Base-by-base conservation (phyloP, 495 filamentous ascomycete species). In the Parachaetomium inaequale region DNA sequence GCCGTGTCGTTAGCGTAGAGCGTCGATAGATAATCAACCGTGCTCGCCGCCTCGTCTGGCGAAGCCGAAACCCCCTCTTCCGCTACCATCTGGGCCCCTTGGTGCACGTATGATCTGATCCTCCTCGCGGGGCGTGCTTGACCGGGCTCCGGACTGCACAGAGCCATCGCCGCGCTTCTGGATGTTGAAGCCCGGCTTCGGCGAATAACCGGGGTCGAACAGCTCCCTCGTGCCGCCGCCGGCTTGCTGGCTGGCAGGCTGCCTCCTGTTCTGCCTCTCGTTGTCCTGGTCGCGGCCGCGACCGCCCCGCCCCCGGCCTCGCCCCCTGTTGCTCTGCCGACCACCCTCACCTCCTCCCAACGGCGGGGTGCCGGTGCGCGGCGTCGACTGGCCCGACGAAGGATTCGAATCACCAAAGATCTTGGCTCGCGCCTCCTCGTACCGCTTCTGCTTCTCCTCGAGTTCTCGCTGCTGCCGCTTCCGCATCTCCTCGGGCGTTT, bases 401-500 rank as follows among this genome's bases (percentile, higher is more conserved):
- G 86, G 83, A 45, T 81, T 81, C 8, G 86, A 84, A 19, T 78
- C 79, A 25, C 91, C 91, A 72, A 96, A 92, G n/a, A 96, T 82
- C 70, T 87, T 85, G 66, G 92, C 88, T 14, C 92, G 81, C 3
- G 82, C 89, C 75, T 96, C 92, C 56, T 93, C 87, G 70, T 96
- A 96, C 52, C 87, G 89, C 52, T 86, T 86, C 76, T 93, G 87
- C 78, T 92, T 96, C 74, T 96, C 92, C 67, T 95, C 92, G 4
- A 83, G 80, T 65, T 95, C 90, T 55, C 82, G 80, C 74, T 90
- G 81, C 38, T 91, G 86, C 63, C 87, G 86, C 14, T 84, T 79
- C 57, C 87, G 82, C 34, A 89, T 83, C 75, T 96, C 88, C 58
- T 91, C 89, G 6, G 82, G 75, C 0, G 84, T 88, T 25, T 87